phyloP scores from a whole-genome alignment of 257 asterid genomes.

The Penstemon eatonii region DNA sequence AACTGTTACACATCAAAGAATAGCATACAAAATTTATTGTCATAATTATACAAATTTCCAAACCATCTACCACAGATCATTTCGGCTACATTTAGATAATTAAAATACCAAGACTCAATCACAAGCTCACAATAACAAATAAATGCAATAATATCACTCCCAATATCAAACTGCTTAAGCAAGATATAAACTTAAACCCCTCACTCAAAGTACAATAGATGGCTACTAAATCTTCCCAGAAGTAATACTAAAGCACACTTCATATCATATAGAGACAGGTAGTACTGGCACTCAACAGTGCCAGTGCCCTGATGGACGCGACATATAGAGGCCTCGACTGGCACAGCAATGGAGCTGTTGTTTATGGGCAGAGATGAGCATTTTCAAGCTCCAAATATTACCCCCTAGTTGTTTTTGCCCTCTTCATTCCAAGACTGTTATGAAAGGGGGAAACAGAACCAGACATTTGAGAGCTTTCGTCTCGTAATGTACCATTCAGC shows the following conservation, averaged over 20 bases:
- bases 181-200: slow-evolving; percentile 38
- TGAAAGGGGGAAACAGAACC: slow-evolving; percentile 92
- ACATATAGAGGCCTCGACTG: slow-evolving; percentile 35
- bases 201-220: slow-evolving; percentile 31
- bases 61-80: no score
- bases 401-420: slow-evolving; percentile 86
- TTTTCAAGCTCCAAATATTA: slow-evolving; percentile 36
- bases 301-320: slow-evolving; percentile 50
- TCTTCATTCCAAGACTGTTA: slow-evolving; percentile 93
- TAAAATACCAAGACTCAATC: slow-evolving; percentile 34
- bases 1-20: no score
- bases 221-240: slow-evolving; percentile 17
- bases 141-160: slow-evolving; percentile 39
- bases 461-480: slow-evolving; percentile 87
- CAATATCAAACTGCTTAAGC: slow-evolving; percentile 35
- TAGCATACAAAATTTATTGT: no score
- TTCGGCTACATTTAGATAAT: no score
- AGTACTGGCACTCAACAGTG: slow-evolving; percentile 41
- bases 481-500: slow-evolving; percentile 92
- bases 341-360: slow-evolving; percentile 44
- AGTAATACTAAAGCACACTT: slow-evolving; percentile 38
- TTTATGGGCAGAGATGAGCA: slow-evolving; percentile 30
- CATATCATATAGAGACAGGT: slow-evolving; percentile 46
- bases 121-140: slow-evolving; percentile 48
- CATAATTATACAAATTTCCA: no score